Percentiles rank a stretch among this genome's conserved stretches.
phyloP scores from a whole-genome alignment of 371 early-diverging fungal genomes.

The Saksenaea oblongispora region DNA sequence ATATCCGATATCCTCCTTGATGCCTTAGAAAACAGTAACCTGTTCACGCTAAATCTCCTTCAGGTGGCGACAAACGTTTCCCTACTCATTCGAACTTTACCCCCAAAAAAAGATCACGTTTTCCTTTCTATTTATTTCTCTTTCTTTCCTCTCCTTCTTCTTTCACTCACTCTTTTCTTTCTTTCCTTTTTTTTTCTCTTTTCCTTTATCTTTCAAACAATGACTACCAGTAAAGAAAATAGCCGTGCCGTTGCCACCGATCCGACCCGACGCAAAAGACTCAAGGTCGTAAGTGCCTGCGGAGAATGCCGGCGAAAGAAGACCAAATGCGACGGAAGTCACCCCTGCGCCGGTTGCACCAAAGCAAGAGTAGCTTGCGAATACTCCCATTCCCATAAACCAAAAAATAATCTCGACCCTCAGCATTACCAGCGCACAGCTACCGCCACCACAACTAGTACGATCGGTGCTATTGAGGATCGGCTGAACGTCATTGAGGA shows the following conservation, averaged over 20 bases:
- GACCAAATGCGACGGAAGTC: constrained; percentile 16
- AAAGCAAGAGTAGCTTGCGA: constrained; percentile 1
- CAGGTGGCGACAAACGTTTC: constrained; percentile 4
- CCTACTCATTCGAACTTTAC: constrained; percentile 4
- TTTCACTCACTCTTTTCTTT: not conserved
- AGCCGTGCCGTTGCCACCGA: constrained; percentile 1
- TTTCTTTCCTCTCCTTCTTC: constrained; percentile 8
- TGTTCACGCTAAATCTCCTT: constrained; percentile 2
- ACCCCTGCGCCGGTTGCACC: constrained; percentile 4
- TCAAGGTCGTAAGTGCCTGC: constrained; percentile 14
- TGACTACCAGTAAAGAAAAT: constrained; percentile 1
- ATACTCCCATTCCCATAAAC: constrained; percentile 8
- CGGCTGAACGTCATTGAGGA: constrained; percentile 45
- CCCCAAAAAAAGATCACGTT: constrained; percentile 17
- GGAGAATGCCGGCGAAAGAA: constrained; percentile 16
- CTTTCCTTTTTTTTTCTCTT: not conserved
- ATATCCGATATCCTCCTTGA: not conserved
- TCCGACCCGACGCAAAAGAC: constrained; percentile 10
- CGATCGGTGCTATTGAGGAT: constrained; percentile 42
- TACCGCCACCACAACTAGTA: constrained; percentile 1
- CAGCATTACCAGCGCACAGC: not conserved
- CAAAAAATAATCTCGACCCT: not conserved
- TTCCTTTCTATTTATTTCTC: constrained; percentile 5
- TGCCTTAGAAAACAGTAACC: constrained; percentile 9
- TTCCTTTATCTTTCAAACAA: not conserved